phyloP scores from a whole-genome alignment of 176 grass and related monocot genomes.

The Cocos nucifera region DNA sequence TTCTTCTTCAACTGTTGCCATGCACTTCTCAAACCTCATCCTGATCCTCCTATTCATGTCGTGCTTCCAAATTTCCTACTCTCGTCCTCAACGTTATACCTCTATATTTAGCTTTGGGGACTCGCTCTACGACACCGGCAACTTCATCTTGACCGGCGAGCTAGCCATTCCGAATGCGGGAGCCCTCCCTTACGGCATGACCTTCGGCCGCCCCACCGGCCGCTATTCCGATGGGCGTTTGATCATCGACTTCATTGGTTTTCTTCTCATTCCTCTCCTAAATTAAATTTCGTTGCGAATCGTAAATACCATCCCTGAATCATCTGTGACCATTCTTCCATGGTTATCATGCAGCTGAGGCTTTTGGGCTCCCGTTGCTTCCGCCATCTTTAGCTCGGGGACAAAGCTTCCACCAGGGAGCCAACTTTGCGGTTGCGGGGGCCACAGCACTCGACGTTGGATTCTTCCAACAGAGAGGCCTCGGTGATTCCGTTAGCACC shows the following conservation, averaged over 20 bases:
- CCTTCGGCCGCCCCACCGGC: slow-evolving; percentile 73
- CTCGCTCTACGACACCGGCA: slow-evolving; percentile 37
- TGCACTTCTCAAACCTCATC: neutral
- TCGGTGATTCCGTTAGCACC: slow-evolving; percentile 39
- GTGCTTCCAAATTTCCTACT: neutral
- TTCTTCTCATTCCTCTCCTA: too few species aligned
- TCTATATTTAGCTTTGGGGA: slow-evolving; percentile 39
- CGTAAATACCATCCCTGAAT: too few species aligned
- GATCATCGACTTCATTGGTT: slow-evolving; percentile 77
- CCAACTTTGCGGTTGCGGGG: slow-evolving; percentile 73
- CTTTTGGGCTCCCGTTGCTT: slow-evolving; percentile 66
- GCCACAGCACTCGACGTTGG: slow-evolving; percentile 68
- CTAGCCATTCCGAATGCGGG: neutral
- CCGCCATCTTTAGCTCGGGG: slow-evolving; percentile 48
- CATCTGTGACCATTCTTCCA: too few species aligned
- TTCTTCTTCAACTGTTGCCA: too few species aligned
- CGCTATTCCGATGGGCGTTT: slow-evolving; percentile 78
- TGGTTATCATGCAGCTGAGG: slow-evolving; percentile 39
- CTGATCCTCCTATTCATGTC: slow-evolving; percentile 5
- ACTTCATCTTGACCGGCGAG: neutral
- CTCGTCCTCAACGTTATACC: slow-evolving; percentile 6
- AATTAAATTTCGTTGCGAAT: too few species aligned
- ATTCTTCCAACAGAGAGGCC: slow-evolving; percentile 63
- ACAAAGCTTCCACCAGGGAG: slow-evolving; percentile 41
- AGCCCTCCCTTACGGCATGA: slow-evolving; percentile 68